A percentile compares a stretch with the other conserved stretches of the same genome.
Conservation (phyloP, 371 early-diverging fungal genomes). For the Syncephalastrum sp. region DNA sequence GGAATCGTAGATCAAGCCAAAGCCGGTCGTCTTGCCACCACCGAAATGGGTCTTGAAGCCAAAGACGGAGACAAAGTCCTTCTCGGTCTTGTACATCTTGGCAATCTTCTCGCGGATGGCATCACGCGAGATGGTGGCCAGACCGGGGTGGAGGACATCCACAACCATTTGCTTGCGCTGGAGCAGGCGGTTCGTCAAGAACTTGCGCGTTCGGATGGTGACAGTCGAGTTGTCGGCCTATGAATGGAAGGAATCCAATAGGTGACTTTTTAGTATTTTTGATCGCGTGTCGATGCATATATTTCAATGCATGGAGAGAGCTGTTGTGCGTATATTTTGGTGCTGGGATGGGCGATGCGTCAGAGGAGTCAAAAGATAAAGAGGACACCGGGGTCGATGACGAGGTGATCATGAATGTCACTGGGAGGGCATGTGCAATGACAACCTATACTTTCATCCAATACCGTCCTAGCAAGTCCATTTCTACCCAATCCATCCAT, state of each 20-base stretch:
- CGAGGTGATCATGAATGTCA: too few relatives aligned
- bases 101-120: slow-evolving; percentile 94
- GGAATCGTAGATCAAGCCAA: slow-evolving; percentile 97
- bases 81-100: slow-evolving; percentile 95
- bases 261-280: too few relatives aligned
- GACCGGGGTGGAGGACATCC: slow-evolving; percentile 95
- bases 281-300: background rate
- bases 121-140: slow-evolving; percentile 89
- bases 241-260: too few relatives aligned
- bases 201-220: slow-evolving; percentile 97
- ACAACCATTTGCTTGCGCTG: slow-evolving; percentile 98
- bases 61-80: slow-evolving; percentile 90
- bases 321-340: background rate
- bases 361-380: too few relatives aligned
- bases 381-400: too few relatives aligned
- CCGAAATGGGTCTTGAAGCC: slow-evolving; percentile 97
- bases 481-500: slow-evolving; percentile 4
- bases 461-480: too few relatives aligned
- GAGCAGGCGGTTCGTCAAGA: slow-evolving; percentile 98
- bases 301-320: too few relatives aligned
- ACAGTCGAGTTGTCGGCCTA: slow-evolving; percentile 62
- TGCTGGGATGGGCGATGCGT: slow-evolving; percentile 1
- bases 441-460: background rate
- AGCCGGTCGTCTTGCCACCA: slow-evolving; percentile 98
- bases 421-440: background rate